These are phyloP conservation scores for Entophlyctis luteolus DNA, from an alignment of 192 early-diverging fungal species.

Conservation along the genomic window DNA sequence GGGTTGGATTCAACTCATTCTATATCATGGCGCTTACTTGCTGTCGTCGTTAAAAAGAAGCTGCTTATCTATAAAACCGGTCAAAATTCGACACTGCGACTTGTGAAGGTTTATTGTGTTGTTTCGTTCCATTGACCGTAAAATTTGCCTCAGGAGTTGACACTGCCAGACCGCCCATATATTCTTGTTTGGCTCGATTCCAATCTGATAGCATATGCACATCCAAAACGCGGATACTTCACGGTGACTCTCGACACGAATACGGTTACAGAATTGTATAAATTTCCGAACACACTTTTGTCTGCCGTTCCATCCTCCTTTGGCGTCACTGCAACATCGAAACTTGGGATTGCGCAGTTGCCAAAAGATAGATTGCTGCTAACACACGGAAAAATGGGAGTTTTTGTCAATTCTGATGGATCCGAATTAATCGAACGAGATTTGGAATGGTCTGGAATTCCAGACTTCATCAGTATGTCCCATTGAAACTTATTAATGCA, in stretches of 20 bases:
- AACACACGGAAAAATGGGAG: constrained; percentile 29
- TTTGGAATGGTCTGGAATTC: constrained; percentile 35
- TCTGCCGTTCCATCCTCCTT: not conserved
- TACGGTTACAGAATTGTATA: constrained; percentile 52
- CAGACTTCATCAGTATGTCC: constrained; percentile 53
- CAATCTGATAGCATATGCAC: constrained; percentile 49
- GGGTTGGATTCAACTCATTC: constrained; percentile 6
- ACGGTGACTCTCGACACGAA: constrained; percentile 59
- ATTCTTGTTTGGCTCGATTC: constrained; percentile 75
- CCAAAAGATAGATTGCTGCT: constrained; percentile 28
- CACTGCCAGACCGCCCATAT: constrained; percentile 65
- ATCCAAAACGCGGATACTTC: constrained; percentile 49
- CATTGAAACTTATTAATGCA: not conserved
- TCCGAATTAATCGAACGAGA: constrained; percentile 27
- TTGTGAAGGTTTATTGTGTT: constrained; percentile 50
- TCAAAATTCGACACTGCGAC: constrained; percentile 59
- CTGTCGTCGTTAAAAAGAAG: constrained; percentile 25
- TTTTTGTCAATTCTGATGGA: constrained; percentile 35
- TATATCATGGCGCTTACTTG: constrained; percentile 15
- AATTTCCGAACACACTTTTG: constrained; percentile 27
- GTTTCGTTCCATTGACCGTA: not conserved
- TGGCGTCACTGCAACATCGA: not conserved
- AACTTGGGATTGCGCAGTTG: constrained; percentile 16
- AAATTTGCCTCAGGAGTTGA: constrained; percentile 53
- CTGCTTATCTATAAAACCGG: constrained; percentile 42